Percentiles rank a stretch among this genome's conserved stretches.
Conservation (phyloP, 1,139 yeast species). For the Blastobotrys apis region DNA sequence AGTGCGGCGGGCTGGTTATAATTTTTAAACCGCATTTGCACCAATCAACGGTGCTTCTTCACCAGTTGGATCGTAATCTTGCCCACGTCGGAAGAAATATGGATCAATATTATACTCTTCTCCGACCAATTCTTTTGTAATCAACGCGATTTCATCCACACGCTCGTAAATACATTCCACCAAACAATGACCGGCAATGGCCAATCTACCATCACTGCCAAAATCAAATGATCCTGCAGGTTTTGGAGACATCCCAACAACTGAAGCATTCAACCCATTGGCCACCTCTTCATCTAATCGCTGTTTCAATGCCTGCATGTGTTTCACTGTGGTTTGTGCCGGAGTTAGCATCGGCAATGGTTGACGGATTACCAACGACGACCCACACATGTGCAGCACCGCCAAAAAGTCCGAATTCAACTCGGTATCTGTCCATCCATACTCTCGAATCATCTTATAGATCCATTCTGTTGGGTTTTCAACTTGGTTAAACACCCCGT, state of each 20-base stretch:
- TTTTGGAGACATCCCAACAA: background rate
- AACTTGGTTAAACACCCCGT: constrained; percentile 22
- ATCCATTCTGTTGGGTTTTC: constrained; percentile 19
- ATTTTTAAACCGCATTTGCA: too few species aligned
- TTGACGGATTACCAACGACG: constrained; percentile 25
- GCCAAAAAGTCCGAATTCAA: constrained; percentile 30
- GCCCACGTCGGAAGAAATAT: too few species aligned
- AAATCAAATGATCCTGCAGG: constrained; percentile 5
- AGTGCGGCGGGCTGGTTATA: too few species aligned
- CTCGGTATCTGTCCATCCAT: constrained; percentile 29
- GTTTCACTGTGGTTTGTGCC: constrained; percentile 25
- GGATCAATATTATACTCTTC: constrained; percentile 20
- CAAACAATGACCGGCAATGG: constrained; percentile 26
- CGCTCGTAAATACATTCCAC: constrained; percentile 28
- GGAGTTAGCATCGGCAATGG: constrained; percentile 32
- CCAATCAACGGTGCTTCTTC: too few species aligned
- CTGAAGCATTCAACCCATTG: too few species aligned
- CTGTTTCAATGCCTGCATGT: constrained; percentile 3
- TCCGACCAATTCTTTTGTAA: constrained; percentile 31
- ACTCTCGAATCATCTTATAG: constrained; percentile 17
- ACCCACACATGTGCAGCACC: constrained; percentile 28
- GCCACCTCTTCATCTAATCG: constrained; percentile 1
- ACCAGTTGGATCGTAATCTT: too few species aligned
- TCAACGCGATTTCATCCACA: constrained; percentile 27
- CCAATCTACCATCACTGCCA: constrained; percentile 25